phyloP scores from a whole-genome alignment of 768 basidiomycete species.

The Boletus fagicola region DNA sequence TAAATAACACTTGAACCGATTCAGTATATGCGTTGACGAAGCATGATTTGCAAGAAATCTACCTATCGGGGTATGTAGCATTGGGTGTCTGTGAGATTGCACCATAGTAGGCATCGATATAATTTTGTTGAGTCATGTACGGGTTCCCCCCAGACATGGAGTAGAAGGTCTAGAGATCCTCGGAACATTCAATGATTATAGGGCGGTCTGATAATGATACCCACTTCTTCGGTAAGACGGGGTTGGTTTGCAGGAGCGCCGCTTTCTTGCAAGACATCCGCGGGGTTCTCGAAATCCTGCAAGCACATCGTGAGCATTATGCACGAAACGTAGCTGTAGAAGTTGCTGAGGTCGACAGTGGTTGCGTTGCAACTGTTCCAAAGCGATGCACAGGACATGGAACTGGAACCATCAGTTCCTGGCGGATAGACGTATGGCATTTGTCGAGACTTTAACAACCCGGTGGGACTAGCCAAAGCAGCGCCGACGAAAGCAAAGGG shows the following conservation, averaged over 20 bases:
- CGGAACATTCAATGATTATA: neutral
- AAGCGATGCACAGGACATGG: conserved; percentile 16
- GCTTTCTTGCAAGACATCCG: neutral
- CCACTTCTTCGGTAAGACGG: conserved; percentile 16
- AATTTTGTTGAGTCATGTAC: conserved; percentile 23
- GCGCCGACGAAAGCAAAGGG: conserved; percentile 1
- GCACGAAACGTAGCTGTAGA: conserved; percentile 21
- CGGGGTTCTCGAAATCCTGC: no score
- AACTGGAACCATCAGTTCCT: no score
- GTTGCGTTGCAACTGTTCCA: conserved; percentile 21
- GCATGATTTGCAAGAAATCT: neutral
- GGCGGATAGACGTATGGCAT: no score
- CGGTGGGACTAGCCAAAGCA: neutral
- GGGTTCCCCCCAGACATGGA: conserved; percentile 21
- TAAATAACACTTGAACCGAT: conserved; percentile 5
- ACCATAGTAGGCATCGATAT: conserved; percentile 23
- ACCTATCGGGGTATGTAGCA: conserved; percentile 20
- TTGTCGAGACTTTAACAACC: conserved; percentile 9
- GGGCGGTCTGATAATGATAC: neutral
- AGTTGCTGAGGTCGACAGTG: conserved; percentile 15
- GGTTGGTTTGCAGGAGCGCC: conserved; percentile 19
- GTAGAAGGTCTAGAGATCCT: conserved; percentile 12
- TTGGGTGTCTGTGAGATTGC: conserved; percentile 19
- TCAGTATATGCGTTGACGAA: neutral
- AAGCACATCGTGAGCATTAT: conserved; percentile 22